A percentile compares a stretch with the other conserved stretches of the same genome.
These are phyloP conservation scores for Arthrobotrys iridis DNA, from an alignment of 2,329 filamentous ascomycete genomes.

Conservation along the genomic window DNA sequence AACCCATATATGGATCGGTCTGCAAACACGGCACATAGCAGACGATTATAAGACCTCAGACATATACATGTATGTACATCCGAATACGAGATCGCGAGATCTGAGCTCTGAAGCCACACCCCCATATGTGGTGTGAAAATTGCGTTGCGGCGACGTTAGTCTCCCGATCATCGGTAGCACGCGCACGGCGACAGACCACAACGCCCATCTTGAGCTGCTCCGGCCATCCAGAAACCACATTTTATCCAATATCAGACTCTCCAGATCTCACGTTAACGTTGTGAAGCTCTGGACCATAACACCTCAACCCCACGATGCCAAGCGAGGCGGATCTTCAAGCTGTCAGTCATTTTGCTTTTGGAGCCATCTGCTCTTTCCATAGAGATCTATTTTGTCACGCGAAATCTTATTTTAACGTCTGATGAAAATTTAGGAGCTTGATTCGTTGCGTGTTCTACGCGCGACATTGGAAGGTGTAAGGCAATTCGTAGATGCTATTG, in stretches of 20 bases:
- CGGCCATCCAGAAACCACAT: not conserved
- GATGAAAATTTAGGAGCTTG: constrained; percentile 54
- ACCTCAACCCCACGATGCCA: constrained; percentile 17
- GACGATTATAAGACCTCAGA: not conserved
- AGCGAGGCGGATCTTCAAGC: constrained; percentile 39
- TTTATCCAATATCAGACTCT: not conserved
- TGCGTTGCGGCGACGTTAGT: constrained; percentile 1
- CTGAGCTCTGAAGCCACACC: not conserved
- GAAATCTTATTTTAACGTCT: not conserved
- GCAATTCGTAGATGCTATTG: constrained; percentile 56
- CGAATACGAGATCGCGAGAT: not conserved
- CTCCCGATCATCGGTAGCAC: constrained; percentile 7
- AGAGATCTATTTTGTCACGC: not conserved
- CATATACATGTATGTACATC: not conserved
- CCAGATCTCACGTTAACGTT: not conserved
- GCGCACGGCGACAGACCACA: not conserved
- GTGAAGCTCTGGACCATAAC: not conserved
- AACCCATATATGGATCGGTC: not conserved
- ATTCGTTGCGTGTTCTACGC: constrained; percentile 57
- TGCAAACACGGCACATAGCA: not conserved
- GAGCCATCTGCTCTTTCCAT: not conserved
- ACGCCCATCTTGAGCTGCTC: not conserved
- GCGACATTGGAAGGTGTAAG: constrained; percentile 58
- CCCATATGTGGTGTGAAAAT: not conserved
- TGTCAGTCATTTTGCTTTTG: not conserved